Conservation (phyloP, 1,139 yeast genomes). For the Kodamaea alishanica region DNA sequence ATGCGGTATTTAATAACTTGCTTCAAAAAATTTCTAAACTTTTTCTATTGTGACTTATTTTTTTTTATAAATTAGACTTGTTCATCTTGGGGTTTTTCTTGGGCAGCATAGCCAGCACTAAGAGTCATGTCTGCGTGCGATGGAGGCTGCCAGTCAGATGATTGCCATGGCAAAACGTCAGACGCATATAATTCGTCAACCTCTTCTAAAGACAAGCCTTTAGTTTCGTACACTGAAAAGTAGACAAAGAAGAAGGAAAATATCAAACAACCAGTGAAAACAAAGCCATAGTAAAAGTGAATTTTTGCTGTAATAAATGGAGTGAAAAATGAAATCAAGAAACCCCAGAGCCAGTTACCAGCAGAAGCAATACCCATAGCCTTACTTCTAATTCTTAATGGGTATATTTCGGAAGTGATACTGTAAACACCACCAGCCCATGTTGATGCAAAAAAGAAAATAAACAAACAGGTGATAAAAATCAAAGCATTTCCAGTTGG, state of each 20-base stretch:
- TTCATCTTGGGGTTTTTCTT: constrained; percentile 16
- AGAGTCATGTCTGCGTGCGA: too few species aligned
- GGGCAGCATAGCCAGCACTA: constrained; percentile 17
- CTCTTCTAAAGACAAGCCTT: constrained; percentile 71
- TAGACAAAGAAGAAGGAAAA: constrained; percentile 59
- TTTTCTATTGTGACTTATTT: too few species aligned
- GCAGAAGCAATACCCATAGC: constrained; percentile 75
- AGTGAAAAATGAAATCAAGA: constrained; percentile 70
- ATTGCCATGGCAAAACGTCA: constrained; percentile 45
- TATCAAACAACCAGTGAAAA: constrained; percentile 65
- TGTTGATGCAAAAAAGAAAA: constrained; percentile 78
- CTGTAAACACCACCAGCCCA: constrained; percentile 89
- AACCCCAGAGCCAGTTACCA: constrained; percentile 78
- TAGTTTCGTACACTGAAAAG: constrained; percentile 69
- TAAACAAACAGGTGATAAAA: constrained; percentile 72
- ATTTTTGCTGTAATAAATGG: constrained; percentile 59
- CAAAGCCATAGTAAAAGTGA: constrained; percentile 65
- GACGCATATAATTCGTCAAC: constrained; percentile 61
- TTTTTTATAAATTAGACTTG: constrained; percentile 12
- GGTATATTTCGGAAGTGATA: constrained; percentile 74
- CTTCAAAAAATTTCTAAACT: too few species aligned
- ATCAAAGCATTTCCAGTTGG: constrained; percentile 74
- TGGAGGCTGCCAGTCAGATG: constrained; percentile 28
- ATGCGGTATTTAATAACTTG: too few species aligned
- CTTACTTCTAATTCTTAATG: constrained; percentile 74